Evolutionary conservation across 805 yeast genomes (phyloP), one percentile per base, ranked within the genome.

Genomic region (Metschnikowia rubicola): DNA sequence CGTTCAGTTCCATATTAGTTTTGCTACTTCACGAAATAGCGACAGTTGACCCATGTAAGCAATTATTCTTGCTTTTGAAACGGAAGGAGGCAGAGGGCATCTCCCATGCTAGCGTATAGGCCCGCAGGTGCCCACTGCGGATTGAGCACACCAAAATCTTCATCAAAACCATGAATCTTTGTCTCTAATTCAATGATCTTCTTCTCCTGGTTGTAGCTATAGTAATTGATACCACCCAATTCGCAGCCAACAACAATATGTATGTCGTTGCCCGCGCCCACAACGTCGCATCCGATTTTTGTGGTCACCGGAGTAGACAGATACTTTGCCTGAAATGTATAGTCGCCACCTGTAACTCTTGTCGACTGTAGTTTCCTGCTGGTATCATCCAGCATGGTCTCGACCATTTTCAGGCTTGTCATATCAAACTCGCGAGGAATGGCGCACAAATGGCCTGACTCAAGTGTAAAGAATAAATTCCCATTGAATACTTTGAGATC

Each of bases 191-290:
- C 34, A 15, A 35, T 17, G 12, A n/a, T 13, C n/a, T 37, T 31
- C 29, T 29, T 15, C n/a, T 12, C n/a, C 10, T 10, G 21, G 28
- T 43, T 39, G 37, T 50, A 36, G 12, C 39, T 47, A 17, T 39
- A 44, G 30, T 42, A 30, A 10, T 29, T 34, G 28, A 50, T 45
- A 5, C 10, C 19, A 17, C 52, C 55, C 17, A 30, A 36, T 30
- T 39, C 49, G 19, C 54, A 42, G 12, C 55, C 55, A 26, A 36
- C 48, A 4, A 38, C 47, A 30, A 52, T 32, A 30, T 40, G 52
- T 7, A 41, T 29, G 13, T 8, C 30, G 13, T 38, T 37, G 11
- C 26, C 30, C n/a, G 17, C 35, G n/a, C 17, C 26, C 17, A 38
- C 12, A 21, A 43, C 51, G 30, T 41, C 48, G 38, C 51, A 50